Base-by-base conservation (phyloP, 768 basidiomycete species). In the Phylloporus rhodoxanthus region DNA sequence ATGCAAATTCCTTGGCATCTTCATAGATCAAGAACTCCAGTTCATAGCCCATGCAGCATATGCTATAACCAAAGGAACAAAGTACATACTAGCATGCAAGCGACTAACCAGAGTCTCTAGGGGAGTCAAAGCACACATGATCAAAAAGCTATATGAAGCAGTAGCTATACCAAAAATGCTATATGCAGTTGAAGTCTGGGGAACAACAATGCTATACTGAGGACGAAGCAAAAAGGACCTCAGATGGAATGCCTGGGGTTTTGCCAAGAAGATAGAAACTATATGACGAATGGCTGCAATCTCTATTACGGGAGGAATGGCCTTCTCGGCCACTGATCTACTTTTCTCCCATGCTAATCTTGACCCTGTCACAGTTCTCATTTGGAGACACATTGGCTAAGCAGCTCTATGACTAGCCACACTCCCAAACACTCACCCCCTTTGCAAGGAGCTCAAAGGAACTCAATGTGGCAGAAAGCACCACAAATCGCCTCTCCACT, bases 1-100 rank as follows among this genome's bases (percentile, higher is more conserved):
- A 0, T 50, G 57, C 45, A 64, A 61, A 30, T 66, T 68, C 44
- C 59, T 72, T 0, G 72, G 70, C 0, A 50, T 73, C 42, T n/a
- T n/a, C n/a, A n/a, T n/a, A n/a, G n/a, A n/a, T n/a, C n/a, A 59
- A 2, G 55, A 59, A 34, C 51, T 73, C 2, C 20, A 51, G 0
- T 71, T 62, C 55, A 51, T 60, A 9, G 47, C 57, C 29, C 67
- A 68, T n/a, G 15, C 48, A 11, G 32, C 17, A 4, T 29, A 44
- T 20, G 25, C 49, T 10, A 14, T 50, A 3, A 15, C 49, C 25
- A 50, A 44, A n/a, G 49, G 49, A 5, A 38, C 28, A 5, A 50
- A 50, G 17, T 50, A 50, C 10, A 36, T 20, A 6, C n/a, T 20
- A 19, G 17, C 17, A 8, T 38, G 37, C 20, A n/a, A n/a, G 7